Percentiles rank a stretch among this genome's conserved stretches.
Evolutionary conservation across 768 basidiomycete species (phyloP).

Genomic region (Flagelloscypha sp.): DNA sequence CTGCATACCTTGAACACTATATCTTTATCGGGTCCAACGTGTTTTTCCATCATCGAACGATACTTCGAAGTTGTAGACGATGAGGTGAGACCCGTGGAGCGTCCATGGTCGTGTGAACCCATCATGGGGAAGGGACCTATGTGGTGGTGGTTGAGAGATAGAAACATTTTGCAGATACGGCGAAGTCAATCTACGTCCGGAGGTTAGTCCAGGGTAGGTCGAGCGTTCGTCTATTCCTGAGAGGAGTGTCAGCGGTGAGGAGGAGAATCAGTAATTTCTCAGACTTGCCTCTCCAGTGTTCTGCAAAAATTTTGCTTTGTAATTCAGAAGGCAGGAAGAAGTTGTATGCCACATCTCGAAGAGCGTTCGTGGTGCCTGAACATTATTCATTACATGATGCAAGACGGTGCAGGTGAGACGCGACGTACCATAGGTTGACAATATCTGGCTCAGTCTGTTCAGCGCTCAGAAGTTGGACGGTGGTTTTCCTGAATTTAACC

Average conservation of each 20-base stretch:
- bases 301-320: constrained; percentile 14
- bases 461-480: no score
- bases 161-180: constrained; percentile 31
- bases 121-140: not conserved
- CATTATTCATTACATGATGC: not conserved
- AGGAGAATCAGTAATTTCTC: no score
- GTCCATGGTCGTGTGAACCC: no score
- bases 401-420: not conserved
- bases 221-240: constrained; percentile 16
- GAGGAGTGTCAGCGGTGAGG: not conserved
- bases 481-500: no score
- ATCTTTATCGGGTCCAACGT: constrained; percentile 2
- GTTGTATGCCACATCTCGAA: constrained; percentile 16
- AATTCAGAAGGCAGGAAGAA: constrained; percentile 12
- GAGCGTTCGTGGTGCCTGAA: constrained; percentile 12
- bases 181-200: constrained; percentile 13
- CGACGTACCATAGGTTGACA: constrained; percentile 16
- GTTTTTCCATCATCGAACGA: not conserved
- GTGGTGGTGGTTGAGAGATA: constrained; percentile 10
- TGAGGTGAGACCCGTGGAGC: no score
- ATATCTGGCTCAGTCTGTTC: constrained; percentile 15
- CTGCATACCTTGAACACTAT: not conserved
- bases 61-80: not conserved
- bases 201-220: constrained; percentile 16
- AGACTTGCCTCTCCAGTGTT: constrained; percentile 14